Evolutionary conservation across 148 eudicot genomes (phyloP).

Genomic region (Rhododendron simsii): DNA sequence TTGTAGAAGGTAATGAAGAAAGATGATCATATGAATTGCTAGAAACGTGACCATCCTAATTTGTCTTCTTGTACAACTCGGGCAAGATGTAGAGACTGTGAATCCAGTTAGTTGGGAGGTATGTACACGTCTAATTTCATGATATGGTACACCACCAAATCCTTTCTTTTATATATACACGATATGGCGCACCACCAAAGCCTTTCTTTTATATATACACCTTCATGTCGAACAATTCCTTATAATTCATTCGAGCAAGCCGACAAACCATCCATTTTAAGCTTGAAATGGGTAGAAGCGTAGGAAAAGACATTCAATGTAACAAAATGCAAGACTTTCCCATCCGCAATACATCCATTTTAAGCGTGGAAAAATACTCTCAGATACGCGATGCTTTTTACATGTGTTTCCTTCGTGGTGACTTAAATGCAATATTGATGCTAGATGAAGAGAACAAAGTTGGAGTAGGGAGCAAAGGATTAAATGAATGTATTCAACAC

Average conservation of each 20-base stretch:
- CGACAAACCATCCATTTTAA: background rate
- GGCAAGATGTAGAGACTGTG: background rate
- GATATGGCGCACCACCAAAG: background rate
- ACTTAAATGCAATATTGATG: background rate
- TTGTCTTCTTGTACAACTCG: background rate
- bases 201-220: background rate
- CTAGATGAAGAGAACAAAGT: background rate
- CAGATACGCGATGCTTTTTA: background rate
- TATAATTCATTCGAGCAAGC: background rate
- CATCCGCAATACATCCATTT: background rate
- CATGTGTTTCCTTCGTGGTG: background rate
- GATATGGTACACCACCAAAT: background rate
- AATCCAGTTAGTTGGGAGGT: background rate
- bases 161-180: background rate
- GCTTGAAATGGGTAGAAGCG: background rate
- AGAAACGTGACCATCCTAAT: background rate
- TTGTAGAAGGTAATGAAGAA: background rate
- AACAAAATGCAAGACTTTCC: background rate
- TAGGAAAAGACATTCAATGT: background rate
- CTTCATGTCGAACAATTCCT: background rate
- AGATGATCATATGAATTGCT: background rate
- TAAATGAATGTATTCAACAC: background rate
- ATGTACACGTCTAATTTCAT: background rate
- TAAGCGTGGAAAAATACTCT: background rate
- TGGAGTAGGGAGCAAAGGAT: background rate